phyloP scores from a whole-genome alignment of 352 stramenopile species.

The Globisporangium spinosum region DNA sequence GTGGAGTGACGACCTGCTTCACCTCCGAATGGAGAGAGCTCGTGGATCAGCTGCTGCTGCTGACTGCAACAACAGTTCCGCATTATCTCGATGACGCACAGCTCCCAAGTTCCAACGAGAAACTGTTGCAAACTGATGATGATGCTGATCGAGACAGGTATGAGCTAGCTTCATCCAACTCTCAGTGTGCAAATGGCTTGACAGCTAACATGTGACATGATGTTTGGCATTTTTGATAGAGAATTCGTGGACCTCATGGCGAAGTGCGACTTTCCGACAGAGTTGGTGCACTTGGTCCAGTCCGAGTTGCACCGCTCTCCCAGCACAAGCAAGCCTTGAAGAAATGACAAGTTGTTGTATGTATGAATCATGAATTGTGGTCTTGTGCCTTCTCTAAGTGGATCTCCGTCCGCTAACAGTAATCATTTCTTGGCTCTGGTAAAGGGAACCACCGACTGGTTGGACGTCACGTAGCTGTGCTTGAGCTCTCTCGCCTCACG shows the following conservation, averaged over 20 bases:
- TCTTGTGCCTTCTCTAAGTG: background rate
- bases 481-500: slow-evolving; percentile 37
- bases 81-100: background rate
- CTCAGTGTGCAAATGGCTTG: background rate
- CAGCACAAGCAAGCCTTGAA: background rate
- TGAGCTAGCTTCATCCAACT: background rate
- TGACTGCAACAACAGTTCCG: background rate
- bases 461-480: slow-evolving; percentile 52
- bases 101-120: background rate
- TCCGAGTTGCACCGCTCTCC: slow-evolving; percentile 18
- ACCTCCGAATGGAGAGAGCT: slow-evolving; percentile 33
- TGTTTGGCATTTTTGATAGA: background rate
- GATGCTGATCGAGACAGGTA: slow-evolving; percentile 3
- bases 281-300: slow-evolving; percentile 27
- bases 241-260: slow-evolving; percentile 26
- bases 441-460: slow-evolving; percentile 45
- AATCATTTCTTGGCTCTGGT: slow-evolving; percentile 19
- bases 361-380: background rate
- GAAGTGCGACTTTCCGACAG: slow-evolving; percentile 31
- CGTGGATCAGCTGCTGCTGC: slow-evolving; percentile 6
- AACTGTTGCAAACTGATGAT: background rate
- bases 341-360: background rate
- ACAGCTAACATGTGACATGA: background rate
- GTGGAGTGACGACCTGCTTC: slow-evolving; percentile 26
- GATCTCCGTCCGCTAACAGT: background rate